These are phyloP conservation scores for Picea engelmannii DNA, from an alignment of 83 land plant genomes.

Conservation along the genomic window DNA sequence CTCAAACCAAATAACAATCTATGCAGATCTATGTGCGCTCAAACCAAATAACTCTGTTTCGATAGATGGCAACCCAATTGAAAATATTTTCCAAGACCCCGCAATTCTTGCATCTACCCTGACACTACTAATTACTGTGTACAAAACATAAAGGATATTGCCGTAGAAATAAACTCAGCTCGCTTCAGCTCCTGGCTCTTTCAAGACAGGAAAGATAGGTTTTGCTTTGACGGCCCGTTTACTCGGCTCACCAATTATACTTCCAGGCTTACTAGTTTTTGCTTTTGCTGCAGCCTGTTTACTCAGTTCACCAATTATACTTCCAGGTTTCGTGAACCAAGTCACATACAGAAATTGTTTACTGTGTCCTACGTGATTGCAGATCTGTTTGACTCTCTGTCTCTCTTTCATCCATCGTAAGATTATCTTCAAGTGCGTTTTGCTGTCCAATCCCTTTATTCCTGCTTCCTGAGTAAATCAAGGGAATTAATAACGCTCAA, in stretches of 20 bases:
- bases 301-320: background rate
- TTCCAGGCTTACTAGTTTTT: background rate
- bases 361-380: slow-evolving; percentile 66
- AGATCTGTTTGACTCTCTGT: slow-evolving; percentile 56
- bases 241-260: background rate
- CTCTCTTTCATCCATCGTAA: slow-evolving; percentile 76
- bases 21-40: background rate
- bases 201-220: background rate
- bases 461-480: slow-evolving; percentile 49
- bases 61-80: background rate
- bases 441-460: slow-evolving; percentile 55
- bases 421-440: slow-evolving; percentile 65
- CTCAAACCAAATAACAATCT: too few relatives aligned
- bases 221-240: background rate
- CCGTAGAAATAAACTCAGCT: background rate
- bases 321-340: slow-evolving; percentile 59
- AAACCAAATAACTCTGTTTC: background rate
- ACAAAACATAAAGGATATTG: background rate
- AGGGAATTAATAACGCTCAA: background rate
- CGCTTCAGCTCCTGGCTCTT: background rate
- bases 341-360: slow-evolving; percentile 71
- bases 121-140: background rate
- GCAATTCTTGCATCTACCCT: background rate
- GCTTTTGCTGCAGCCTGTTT: slow-evolving; percentile 5
- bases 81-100: background rate